phyloP scores from a whole-genome alignment of 1,284 basidiomycete species.

The Athelia sp. region DNA sequence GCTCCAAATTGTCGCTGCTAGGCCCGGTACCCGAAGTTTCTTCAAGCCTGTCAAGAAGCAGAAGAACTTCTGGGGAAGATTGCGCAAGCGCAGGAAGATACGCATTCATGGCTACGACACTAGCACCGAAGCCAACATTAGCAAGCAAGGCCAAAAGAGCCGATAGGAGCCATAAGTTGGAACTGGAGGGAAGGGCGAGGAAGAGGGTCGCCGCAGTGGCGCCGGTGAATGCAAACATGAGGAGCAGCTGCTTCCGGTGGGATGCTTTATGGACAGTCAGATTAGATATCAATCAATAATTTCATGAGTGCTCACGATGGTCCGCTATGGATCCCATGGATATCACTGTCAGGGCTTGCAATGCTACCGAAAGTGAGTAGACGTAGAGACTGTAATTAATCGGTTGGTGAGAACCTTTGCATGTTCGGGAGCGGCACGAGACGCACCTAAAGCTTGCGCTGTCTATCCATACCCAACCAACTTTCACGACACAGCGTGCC shows the following conservation, averaged over 20 bases:
- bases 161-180: constrained; percentile 58
- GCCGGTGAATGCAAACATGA: constrained; percentile 71
- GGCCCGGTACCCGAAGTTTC: constrained; percentile 13
- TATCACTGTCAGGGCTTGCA: constrained; percentile 87
- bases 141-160: constrained; percentile 66
- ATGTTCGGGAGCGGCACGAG: background rate
- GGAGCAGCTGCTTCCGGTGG: constrained; percentile 73
- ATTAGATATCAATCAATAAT: background rate
- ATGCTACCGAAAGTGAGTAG: constrained; percentile 78
- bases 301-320: constrained; percentile 53
- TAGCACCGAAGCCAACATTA: constrained; percentile 81
- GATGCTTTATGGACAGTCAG: constrained; percentile 42
- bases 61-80: constrained; percentile 54
- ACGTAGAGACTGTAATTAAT: constrained; percentile 64
- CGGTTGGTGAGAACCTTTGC: constrained; percentile 1
- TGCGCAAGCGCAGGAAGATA: constrained; percentile 78
- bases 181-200: constrained; percentile 66
- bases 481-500: constrained; percentile 65
- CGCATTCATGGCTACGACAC: constrained; percentile 84
- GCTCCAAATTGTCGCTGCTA: constrained; percentile 11
- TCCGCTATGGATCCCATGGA: constrained; percentile 88
- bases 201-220: constrained; percentile 64
- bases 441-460: constrained; percentile 82
- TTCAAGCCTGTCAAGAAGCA: constrained; percentile 35
- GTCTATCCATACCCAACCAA: constrained; percentile 80